These are phyloP conservation scores for Mortierella sp. DNA, from an alignment of 371 early-diverging fungal species.

Conservation along the genomic window DNA sequence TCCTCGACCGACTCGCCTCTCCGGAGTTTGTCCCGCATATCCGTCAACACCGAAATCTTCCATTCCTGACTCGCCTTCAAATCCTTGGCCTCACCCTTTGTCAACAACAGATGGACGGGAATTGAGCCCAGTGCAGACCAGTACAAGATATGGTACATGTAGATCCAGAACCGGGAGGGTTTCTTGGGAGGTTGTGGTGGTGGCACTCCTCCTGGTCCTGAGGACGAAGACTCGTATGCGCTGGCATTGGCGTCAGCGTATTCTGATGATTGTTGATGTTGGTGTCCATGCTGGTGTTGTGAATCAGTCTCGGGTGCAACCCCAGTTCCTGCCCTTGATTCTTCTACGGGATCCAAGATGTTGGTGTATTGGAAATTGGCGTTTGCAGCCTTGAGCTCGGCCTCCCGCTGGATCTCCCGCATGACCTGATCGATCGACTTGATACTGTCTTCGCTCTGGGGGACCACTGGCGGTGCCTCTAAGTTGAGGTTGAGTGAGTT, in stretches of 20 bases:
- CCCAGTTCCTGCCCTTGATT: neutral
- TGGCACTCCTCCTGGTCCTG: slow-evolving; percentile 14
- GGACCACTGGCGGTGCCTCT: neutral
- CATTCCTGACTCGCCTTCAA: slow-evolving; percentile 41
- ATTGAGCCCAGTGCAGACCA: slow-evolving; percentile 46
- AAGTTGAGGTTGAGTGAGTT: slow-evolving; percentile 12
- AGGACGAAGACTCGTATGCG: neutral
- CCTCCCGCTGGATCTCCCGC: slow-evolving; percentile 29
- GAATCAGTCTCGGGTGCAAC: neutral
- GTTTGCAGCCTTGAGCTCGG: neutral
- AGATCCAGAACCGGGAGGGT: slow-evolving; percentile 36
- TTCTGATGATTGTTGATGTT: neutral
- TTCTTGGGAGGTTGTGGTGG: slow-evolving; percentile 16
- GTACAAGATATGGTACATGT: slow-evolving; percentile 32
- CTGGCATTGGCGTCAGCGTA: neutral
- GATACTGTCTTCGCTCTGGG: slow-evolving; percentile 15
- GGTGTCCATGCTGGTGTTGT: neutral
- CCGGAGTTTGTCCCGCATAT: slow-evolving; percentile 51
- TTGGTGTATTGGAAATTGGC: slow-evolving; percentile 5
- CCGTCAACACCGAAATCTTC: slow-evolving; percentile 51
- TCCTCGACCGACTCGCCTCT: slow-evolving; percentile 51
- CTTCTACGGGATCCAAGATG: neutral
- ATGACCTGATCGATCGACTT: slow-evolving; percentile 47
- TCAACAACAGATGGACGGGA: slow-evolving; percentile 42
- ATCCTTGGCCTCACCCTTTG: slow-evolving; percentile 45